Base-by-base conservation (phyloP, 208 protist genomes). In the Sergeia podlipaevii region DNA sequence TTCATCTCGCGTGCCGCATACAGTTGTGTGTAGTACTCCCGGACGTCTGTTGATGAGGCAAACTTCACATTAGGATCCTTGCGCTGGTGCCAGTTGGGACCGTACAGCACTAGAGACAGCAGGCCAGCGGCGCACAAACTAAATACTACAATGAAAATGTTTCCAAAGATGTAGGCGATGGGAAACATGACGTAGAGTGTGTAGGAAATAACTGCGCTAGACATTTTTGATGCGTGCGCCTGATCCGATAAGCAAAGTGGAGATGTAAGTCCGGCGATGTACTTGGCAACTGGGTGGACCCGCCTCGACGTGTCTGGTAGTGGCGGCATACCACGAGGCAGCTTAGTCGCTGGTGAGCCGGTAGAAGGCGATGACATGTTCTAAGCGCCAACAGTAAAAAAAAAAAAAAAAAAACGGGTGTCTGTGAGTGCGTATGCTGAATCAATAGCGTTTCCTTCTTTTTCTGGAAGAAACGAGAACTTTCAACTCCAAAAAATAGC, bases 241-340 rank as follows among this genome's bases (percentile, higher is more conserved):
- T 95, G 88, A 36, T 92, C 88, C 11, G 26, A 38, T 13, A 95
- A 54, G 13, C 80, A 92, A 83, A 95, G 91, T 53, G 80, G 84
- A n/a, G 75, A 76, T 8, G 77, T 52, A 18, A 94, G 61, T n/a
- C 65, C 71, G 3, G 80, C 74, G 20, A 94, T 28, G 54, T 65
- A 80, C 4, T 42, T 63, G 10, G 83, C 75, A 2, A 77, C 39
- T 1, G 87, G 83, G 53, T 94, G 83, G 17, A 89, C 67, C 11
- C 20, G 30, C 10, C 43, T 24, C 13, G 39, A 2, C 6, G 49
- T 34, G 4, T 15, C 21, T 2, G 54, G 41, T 30, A 17, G 15
- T 4, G 60, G 8, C 11, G 10, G 33, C 2, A n/a, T n/a, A n/a
- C n/a, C n/a, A n/a, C n/a, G n/a, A n/a, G n/a, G n/a, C n/a, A n/a